These are phyloP conservation scores for Leccinum incarnatum DNA, from an alignment of 768 basidiomycete genomes.

Conservation along the genomic window DNA sequence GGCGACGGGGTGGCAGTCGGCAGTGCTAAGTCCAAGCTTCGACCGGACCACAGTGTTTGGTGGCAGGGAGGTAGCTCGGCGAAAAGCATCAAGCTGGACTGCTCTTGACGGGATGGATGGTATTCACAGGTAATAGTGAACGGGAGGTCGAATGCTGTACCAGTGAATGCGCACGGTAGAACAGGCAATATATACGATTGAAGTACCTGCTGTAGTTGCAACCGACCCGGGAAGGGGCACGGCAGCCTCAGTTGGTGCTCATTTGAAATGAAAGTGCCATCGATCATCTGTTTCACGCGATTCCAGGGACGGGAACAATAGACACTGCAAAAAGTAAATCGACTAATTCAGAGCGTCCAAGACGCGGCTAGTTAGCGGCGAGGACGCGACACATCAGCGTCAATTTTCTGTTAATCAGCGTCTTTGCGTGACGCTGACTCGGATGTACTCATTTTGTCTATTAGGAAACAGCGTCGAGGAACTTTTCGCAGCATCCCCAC, in stretches of 20 bases:
- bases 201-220: not conserved
- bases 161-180: not conserved
- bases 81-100: slow-evolving; percentile 19
- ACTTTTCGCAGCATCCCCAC: too few species aligned
- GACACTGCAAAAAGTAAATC: not conserved
- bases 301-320: slow-evolving; percentile 9
- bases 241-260: not conserved
- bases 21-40: slow-evolving; percentile 46
- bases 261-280: not conserved
- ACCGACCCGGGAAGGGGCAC: not conserved
- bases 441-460: too few species aligned
- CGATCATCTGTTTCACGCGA: not conserved
- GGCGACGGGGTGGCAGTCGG: slow-evolving; percentile 41
- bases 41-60: slow-evolving; percentile 19
- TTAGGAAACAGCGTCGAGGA: too few species aligned
- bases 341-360: too few species aligned
- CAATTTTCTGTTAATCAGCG: too few species aligned
- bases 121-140: not conserved
- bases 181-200: not conserved
- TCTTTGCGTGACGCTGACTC: too few species aligned
- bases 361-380: too few species aligned
- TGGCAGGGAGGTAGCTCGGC: slow-evolving; percentile 16
- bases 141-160: slow-evolving; percentile 1
- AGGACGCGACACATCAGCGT: too few species aligned
- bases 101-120: slow-evolving; percentile 13